Evolutionary conservation across 2,329 filamentous ascomycete species (phyloP).

Genomic region (Beauveria asiatica): DNA sequence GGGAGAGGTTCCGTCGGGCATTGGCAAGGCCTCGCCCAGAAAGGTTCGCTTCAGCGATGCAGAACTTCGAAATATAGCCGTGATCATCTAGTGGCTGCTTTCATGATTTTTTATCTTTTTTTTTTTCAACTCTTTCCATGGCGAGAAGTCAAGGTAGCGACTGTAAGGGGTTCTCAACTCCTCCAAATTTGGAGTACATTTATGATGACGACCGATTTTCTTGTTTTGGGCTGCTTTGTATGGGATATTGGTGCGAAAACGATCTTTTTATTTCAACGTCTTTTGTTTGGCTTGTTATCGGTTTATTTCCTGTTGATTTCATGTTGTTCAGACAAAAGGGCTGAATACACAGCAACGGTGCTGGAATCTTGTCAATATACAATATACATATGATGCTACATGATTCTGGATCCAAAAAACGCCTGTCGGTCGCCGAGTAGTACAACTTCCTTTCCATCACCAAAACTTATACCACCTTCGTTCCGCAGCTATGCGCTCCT

Average conservation of each 20-base stretch:
- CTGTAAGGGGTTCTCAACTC: not conserved
- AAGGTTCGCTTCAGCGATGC: slow-evolving; percentile 34
- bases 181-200: not conserved
- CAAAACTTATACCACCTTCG: slow-evolving; percentile 50
- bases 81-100: slow-evolving; percentile 21
- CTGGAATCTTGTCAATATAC: slow-evolving; percentile 9
- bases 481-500: slow-evolving; percentile 26
- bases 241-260: not conserved
- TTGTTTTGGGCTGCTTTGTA: not conserved
- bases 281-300: not conserved
- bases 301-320: not conserved
- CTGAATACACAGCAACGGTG: not conserved
- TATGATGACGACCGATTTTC: not conserved
- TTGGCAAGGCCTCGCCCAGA: slow-evolving; percentile 21
- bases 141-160: not conserved
- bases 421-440: not conserved
- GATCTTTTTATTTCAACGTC: not conserved
- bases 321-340: not conserved
- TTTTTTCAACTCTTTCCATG: not conserved
- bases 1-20: slow-evolving; percentile 18
- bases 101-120: not conserved
- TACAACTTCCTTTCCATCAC: slow-evolving; percentile 24
- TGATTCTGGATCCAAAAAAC: not conserved
- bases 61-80: slow-evolving; percentile 25
- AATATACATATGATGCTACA: slow-evolving; percentile 9